phyloP scores from a whole-genome alignment of 176 grass and related monocot species.

The Lolium perenne region DNA sequence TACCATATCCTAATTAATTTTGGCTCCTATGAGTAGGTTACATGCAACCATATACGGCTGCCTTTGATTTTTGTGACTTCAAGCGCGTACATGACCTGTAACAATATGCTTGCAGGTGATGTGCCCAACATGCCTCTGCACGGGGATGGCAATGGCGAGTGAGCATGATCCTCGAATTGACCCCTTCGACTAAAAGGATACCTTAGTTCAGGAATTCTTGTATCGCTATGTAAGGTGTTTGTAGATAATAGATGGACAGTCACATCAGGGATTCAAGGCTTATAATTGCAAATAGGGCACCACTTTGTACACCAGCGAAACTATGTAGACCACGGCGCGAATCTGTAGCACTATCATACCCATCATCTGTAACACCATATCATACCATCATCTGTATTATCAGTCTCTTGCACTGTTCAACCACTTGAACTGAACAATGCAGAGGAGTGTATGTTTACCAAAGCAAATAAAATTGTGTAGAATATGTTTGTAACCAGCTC shows the following conservation, averaged over 20 bases:
- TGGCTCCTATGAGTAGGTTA: constrained; percentile 9
- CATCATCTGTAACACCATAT: not conserved
- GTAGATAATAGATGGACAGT: constrained; percentile 55
- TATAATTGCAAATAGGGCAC: constrained; percentile 20
- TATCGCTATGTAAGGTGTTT: constrained; percentile 14
- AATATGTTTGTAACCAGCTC: not conserved
- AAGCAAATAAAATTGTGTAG: constrained; percentile 31
- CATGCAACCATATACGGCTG: not conserved
- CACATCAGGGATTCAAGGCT: constrained; percentile 6
- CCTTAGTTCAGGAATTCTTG: constrained; percentile 6
- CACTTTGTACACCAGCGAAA: not conserved
- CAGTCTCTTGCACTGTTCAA: not conserved
- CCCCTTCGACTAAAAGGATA: constrained; percentile 65
- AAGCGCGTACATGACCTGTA: not conserved
- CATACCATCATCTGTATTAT: not conserved
- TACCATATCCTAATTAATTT: not conserved
- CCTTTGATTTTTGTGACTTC: not conserved
- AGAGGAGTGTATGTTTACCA: constrained; percentile 36
- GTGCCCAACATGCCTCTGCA: constrained; percentile 99
- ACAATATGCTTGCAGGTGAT: constrained; percentile 77
- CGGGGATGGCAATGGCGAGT: constrained; percentile 99
- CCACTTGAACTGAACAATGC: constrained; percentile 28
- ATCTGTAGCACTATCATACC: constrained; percentile 27
- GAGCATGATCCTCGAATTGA: constrained; percentile 97
- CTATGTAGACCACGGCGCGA: not conserved